A percentile compares a stretch with the other conserved stretches of the same genome.
These are phyloP conservation scores for Heterobasidion parviporum DNA, from an alignment of 1,284 basidiomycete species.

Conservation along the genomic window DNA sequence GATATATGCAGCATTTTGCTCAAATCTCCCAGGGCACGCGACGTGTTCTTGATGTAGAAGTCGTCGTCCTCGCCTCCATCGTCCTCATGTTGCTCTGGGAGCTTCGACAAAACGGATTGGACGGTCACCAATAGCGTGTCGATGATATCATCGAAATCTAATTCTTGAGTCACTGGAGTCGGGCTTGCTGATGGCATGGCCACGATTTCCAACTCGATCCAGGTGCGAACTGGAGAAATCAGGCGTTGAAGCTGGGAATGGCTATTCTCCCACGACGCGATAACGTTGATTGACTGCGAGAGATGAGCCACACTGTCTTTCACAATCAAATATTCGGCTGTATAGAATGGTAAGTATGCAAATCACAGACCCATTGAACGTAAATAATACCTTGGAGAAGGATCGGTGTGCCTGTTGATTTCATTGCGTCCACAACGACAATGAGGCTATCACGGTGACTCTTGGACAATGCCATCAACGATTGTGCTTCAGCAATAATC, in stretches of 20 bases:
- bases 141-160: conserved; percentile 37
- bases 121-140: conserved; percentile 56
- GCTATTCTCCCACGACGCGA: conserved; percentile 26
- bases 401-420: conserved; percentile 21
- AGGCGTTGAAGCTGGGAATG: conserved; percentile 39
- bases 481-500: conserved; percentile 21
- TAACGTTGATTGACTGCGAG: conserved; percentile 6
- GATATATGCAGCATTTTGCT: conserved; percentile 22
- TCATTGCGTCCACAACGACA: conserved; percentile 19
- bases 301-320: conserved; percentile 8
- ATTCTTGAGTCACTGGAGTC: background rate
- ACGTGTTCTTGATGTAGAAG: conserved; percentile 21
- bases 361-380: background rate
- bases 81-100: conserved; percentile 3
- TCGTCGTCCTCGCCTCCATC: conserved; percentile 23
- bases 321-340: conserved; percentile 29
- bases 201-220: conserved; percentile 31
- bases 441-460: conserved; percentile 16
- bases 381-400: conserved; percentile 27
- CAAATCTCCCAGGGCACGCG: conserved; percentile 14
- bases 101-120: conserved; percentile 41
- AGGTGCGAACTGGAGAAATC: conserved; percentile 36
- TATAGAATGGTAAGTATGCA: conserved; percentile 2
- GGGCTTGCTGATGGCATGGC: background rate
- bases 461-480: conserved; percentile 16